Percentiles rank a stretch among this genome's conserved stretches.
Conservation (phyloP, 768 basidiomycete species). For the Suillus decipiens region DNA sequence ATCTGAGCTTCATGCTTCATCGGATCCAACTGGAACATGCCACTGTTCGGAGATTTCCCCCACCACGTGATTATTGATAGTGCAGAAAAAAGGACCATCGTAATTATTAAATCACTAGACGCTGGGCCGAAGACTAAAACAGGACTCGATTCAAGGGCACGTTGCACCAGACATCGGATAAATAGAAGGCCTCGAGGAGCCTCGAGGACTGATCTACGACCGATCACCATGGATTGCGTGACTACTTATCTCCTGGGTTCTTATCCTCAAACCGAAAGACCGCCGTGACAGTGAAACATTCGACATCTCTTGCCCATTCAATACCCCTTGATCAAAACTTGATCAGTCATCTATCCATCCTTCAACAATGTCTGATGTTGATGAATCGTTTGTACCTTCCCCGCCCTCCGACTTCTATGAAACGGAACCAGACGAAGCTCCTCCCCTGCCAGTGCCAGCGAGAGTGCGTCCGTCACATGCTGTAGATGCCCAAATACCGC, state of each 20-base stretch:
- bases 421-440: constrained; percentile 30
- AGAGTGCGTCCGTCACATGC: constrained; percentile 12
- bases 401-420: constrained; percentile 24
- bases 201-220: constrained; percentile 17
- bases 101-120: neutral
- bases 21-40: neutral
- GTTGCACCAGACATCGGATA: neutral
- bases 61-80: neutral
- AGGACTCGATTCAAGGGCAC: neutral
- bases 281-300: neutral
- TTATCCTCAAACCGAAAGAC: constrained; percentile 3
- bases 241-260: constrained; percentile 1
- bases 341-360: constrained; percentile 4
- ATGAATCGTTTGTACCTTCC: constrained; percentile 32
- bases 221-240: constrained; percentile 11
- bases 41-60: neutral
- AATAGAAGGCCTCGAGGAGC: constrained; percentile 9
- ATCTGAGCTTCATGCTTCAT: constrained; percentile 12
- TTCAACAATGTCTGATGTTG: constrained; percentile 29
- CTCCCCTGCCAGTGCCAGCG: constrained; percentile 12
- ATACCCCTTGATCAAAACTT: neutral
- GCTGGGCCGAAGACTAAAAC: constrained; percentile 1
- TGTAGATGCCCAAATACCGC: constrained; percentile 27
- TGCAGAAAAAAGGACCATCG: neutral
- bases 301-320: neutral